Evolutionary conservation across 176 grass and related monocot species (phyloP), one percentile per base, ranked within the genome.

Genomic region (Triticum turgidum): DNA sequence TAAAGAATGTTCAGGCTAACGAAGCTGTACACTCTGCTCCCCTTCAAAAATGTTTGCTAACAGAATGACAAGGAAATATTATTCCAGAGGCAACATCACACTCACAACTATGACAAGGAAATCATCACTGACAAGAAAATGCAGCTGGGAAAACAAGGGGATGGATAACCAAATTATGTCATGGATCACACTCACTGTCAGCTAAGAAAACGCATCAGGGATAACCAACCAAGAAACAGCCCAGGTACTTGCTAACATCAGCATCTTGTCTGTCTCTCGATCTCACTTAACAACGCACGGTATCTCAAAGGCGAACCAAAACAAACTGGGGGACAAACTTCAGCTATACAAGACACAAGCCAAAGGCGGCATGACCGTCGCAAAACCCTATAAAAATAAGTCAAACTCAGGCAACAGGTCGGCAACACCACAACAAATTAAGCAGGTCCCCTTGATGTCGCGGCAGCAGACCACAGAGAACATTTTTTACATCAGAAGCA

Each of bases 311-410:
- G 49, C 59, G 51, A 69, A 51, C 67, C 74, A 89, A 87, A 84
- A 69, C 80, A 88, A 83, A 82, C 65, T 11, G 5, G 25, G 64
- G 21, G 84, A 81, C 20, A 87, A 83, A 85, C 86, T 84, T 83
- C 58, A 97, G 84, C 92, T 97, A 92, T 97, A 94, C 94, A 97
- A 65, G 82, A 65, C 54, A 59, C 52, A 94, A 69, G 73, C 65
- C 76, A 81, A 27, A 65, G 78, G 78, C 17, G 47, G 9, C 5
- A 81, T 42, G 29, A 59, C 56, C 47, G 49, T 89, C 70, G 27
- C 64, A 90, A 91, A 89, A 89, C 85, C 88, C 89, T 91, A 91
- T 89, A 78, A 78, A 78, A 81, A 84, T 79, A 87, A 89, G 81
- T 82, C 72, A 66, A 87, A 93, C 83, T 77, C 33, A 6, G 18